A percentile compares a stretch with the other conserved stretches of the same genome.
phyloP scores from a whole-genome alignment of 139 green algal genomes.

The Pedinophyceae sp. region DNA sequence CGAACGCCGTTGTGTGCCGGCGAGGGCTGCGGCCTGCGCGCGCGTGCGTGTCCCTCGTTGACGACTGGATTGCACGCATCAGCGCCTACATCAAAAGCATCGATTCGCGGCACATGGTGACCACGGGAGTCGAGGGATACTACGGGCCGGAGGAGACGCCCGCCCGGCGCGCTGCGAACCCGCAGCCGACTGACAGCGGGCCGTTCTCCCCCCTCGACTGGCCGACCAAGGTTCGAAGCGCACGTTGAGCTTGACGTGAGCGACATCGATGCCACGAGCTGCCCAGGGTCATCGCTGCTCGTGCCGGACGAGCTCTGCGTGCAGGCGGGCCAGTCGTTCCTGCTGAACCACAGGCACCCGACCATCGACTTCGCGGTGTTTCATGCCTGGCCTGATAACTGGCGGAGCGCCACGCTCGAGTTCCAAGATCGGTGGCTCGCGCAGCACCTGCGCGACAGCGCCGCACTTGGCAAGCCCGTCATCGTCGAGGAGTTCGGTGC shows the following conservation, averaged over 20 bases:
- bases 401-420: neutral
- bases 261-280: too few species aligned
- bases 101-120: neutral
- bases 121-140: neutral
- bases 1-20: neutral
- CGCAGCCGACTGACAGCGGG: too few species aligned
- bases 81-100: constrained; percentile 1
- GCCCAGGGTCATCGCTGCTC: too few species aligned
- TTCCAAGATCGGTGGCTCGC: neutral
- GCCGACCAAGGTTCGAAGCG: too few species aligned
- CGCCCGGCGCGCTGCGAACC: too few species aligned
- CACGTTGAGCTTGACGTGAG: too few species aligned
- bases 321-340: neutral
- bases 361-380: constrained; percentile 7
- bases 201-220: too few species aligned
- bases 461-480: neutral
- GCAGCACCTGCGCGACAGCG: neutral
- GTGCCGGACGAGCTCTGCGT: neutral
- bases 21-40: neutral
- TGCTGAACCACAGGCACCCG: neutral
- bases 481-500: neutral
- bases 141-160: neutral
- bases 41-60: too few species aligned
- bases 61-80: neutral
- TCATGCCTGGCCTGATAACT: constrained; percentile 7